Base-by-base conservation (phyloP, 768 basidiomycete genomes). In the Pisolithus orientalis region DNA sequence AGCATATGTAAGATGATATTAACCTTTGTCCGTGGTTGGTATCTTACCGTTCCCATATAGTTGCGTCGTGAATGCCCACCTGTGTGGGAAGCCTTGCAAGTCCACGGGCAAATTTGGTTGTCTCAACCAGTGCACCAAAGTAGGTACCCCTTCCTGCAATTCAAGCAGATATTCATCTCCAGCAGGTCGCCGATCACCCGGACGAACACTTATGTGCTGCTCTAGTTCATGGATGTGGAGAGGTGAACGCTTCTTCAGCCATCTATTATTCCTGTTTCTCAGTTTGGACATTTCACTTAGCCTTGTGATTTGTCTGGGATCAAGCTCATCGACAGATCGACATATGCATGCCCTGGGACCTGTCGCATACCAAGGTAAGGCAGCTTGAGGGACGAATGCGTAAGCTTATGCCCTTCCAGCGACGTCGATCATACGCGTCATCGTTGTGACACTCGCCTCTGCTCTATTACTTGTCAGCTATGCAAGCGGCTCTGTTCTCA, bases 151-250 rank as follows among this genome's bases (percentile, higher is more conserved):
- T 38, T 25, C 25, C 10, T 16, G 2, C 16, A n/a, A 40, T 16
- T 47, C 9, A 31, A 28, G 28, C 14, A 37, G 21, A 11, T n/a
- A 7, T 24, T 47, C 17, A 47, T n/a, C 3, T 10, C 2, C 34
- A 3, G 17, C 57, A 85, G 80, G 66, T 75, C 4, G 68, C 71
- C 3, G 72, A 71, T 16, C 82, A 84, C 49, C 39, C 49, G 2
- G 80, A 74, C 6, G 72, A 73, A 9, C 84, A 84, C 55, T 53
- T 75, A 46, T 85, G 83, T 56, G 73, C 80, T 0, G 79, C 80
- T 3, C 62, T 66, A 21, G 58, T 73, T 0, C 84, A 85, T 53
- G 74, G 73, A 39, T 85, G 84, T 49, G 83, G 80, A 24, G 64
- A 75, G 72, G 83, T 76, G 53, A 52, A 64, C 13, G 13, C 13